These are phyloP conservation scores for Vigna mungo DNA, from an alignment of 306 rosid species.

Conservation along the genomic window DNA sequence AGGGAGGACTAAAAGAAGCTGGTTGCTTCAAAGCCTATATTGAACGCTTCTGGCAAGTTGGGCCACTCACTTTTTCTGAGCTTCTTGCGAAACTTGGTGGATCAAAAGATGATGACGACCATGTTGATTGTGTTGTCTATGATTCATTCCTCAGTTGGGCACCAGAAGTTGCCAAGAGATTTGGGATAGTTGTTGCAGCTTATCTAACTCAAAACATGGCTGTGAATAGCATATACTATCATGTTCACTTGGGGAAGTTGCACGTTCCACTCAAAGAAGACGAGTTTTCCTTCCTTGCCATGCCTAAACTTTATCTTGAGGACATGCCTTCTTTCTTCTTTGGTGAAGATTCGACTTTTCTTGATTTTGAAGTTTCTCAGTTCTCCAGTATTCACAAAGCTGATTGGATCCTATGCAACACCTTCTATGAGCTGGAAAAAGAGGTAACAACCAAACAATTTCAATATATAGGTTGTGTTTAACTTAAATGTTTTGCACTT, in stretches of 20 bases:
- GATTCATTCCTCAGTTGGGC: not conserved
- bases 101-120: not conserved
- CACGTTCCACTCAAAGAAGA: not conserved
- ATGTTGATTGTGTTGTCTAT: slow-evolving; percentile 1
- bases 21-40: not conserved
- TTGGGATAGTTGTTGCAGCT: not conserved
- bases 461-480: no score
- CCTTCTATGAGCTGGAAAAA: slow-evolving; percentile 5
- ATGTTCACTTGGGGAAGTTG: not conserved
- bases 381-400: slow-evolving; percentile 3
- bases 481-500: no score
- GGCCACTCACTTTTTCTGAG: not conserved
- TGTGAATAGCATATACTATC: not conserved
- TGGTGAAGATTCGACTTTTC: not conserved
- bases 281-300: not conserved
- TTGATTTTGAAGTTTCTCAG: not conserved
- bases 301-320: slow-evolving; percentile 10
- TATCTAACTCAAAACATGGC: slow-evolving; percentile 5
- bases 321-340: slow-evolving; percentile 36
- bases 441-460: not conserved
- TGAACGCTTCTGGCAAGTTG: slow-evolving; percentile 2
- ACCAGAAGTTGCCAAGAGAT: slow-evolving; percentile 3
- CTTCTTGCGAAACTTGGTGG: slow-evolving; percentile 1
- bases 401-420: slow-evolving; percentile 1
- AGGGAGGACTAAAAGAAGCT: not conserved